Evolutionary conservation across 2,329 filamentous ascomycete genomes (phyloP).

Genomic region (Penicillium palitans): DNA sequence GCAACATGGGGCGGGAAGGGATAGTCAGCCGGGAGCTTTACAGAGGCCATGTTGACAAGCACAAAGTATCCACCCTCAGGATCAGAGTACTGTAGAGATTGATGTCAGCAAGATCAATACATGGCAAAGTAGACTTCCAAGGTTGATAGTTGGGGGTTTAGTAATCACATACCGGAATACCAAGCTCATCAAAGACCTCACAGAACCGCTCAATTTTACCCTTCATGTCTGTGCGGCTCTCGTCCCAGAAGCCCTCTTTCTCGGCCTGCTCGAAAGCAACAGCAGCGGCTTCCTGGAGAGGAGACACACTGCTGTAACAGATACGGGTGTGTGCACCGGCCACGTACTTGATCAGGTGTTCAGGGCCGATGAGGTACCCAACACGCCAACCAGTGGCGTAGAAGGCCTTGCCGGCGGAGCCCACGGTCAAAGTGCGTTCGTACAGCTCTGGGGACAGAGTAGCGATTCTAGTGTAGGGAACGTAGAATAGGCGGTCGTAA

Average conservation of each 20-base stretch:
- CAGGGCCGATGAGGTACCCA: constrained; percentile 88
- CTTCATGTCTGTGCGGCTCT: constrained; percentile 83
- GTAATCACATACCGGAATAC: constrained; percentile 56
- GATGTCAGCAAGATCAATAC: not conserved
- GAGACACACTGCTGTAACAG: constrained; percentile 91
- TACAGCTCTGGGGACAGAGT: constrained; percentile 90
- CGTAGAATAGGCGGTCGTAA: constrained; percentile 93
- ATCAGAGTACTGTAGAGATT: constrained; percentile 65
- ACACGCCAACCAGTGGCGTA: constrained; percentile 98
- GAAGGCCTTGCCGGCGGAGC: constrained; percentile 96
- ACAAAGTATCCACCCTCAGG: constrained; percentile 98
- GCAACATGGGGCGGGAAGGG: constrained; percentile 88
- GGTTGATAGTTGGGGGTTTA: not conserved
- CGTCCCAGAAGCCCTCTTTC: constrained; percentile 79
- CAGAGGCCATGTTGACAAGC: constrained; percentile 86
- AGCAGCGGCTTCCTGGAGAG: constrained; percentile 89
- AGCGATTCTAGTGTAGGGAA: constrained; percentile 88
- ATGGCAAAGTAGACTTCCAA: not conserved
- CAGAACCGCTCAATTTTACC: constrained; percentile 86
- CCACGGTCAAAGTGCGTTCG: constrained; percentile 84
- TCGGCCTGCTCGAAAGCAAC: constrained; percentile 94
- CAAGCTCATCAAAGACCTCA: constrained; percentile 72
- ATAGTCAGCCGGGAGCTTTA: constrained; percentile 80
- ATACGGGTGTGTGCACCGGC: constrained; percentile 92
- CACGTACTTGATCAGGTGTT: constrained; percentile 87